Evolutionary conservation across 2,329 filamentous ascomycete genomes (phyloP), one percentile per base, ranked within the genome.

Genomic region (Plenodomus lindquistii): DNA sequence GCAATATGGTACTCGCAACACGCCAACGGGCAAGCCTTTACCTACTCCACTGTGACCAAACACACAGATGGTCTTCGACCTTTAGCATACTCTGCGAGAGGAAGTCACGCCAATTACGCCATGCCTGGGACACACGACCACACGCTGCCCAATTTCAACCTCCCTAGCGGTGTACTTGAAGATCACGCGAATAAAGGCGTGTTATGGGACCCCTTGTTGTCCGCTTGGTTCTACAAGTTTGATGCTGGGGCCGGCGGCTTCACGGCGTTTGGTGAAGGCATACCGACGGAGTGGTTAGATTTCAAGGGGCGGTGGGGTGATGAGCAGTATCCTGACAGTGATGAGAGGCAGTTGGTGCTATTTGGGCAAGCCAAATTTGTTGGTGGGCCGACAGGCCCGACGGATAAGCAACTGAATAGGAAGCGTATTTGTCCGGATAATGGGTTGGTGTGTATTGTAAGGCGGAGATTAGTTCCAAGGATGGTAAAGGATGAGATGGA

Each of bases 1-100:
- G 73, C 77, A 1, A 65, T 87, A 11, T 88, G 84, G 82, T 87
- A 79, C 62, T 82, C 79, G 43, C 85, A 87, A 62, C 85, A 88
- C 64, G 69, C 75, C 22, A 77, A 79, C 52, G 85, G 85, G 4
- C 75, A 87, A 66, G 85, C 85, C 1, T 87, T 87, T 66, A 77
- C 74, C 2, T 88, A 85, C 60, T 55, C 70, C 3, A 74, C 77
- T 1, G 73, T 81, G 11, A 57, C 66, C 1, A 77, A 85, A 52
- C 11, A 31, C 27, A 31, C 27, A 13, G 84, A 86, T 37, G 78
- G 77, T 2, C 60, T 73, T 2, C 73, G 84, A 11, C 84, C 85
- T 1, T 70, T 86, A 22, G 73, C 75, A 19, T 88, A 84, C 65
- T 79, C 79, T 1, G 79, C 80, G 0, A 81, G 81, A 40, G 85